Conservation (phyloP, 1,284 basidiomycete species). For the Tilletiaria anomala region DNA sequence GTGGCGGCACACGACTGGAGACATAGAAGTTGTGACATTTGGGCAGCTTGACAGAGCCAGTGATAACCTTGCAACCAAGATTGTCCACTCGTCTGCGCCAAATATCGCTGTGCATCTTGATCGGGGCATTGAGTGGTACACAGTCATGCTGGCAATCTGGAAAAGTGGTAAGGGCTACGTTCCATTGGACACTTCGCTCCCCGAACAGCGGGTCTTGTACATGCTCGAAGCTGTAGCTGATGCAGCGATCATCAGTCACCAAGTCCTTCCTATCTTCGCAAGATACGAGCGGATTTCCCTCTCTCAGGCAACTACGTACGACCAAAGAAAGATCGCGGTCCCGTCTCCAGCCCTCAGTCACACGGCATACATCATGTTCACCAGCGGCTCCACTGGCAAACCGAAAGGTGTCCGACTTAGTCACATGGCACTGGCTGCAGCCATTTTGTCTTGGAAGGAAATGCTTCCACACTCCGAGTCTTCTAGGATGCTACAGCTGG, state of each 20-base stretch:
- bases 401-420: slow-evolving; percentile 33
- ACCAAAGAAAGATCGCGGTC: no score
- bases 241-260: no score
- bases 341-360: no score
- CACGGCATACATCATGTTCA: slow-evolving; percentile 34
- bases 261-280: no score
- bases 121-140: slow-evolving; percentile 20
- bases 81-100: slow-evolving; percentile 5
- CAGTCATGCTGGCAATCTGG: slow-evolving; percentile 27
- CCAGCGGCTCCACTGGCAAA: slow-evolving; percentile 30
- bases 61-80: slow-evolving; percentile 10
- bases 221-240: no score
- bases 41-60: slow-evolving; percentile 18
- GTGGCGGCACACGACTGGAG: no score
- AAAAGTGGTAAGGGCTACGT: slow-evolving; percentile 30
- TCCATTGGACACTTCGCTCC: slow-evolving; percentile 31
- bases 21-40: slow-evolving; percentile 15
- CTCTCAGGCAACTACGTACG: no score
- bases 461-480: slow-evolving; percentile 20
- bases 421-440: slow-evolving; percentile 28
- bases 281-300: no score
- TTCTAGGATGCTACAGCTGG: slow-evolving; percentile 27
- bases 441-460: slow-evolving; percentile 27
- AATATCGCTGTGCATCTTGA: slow-evolving; percentile 24
- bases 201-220: slow-evolving; percentile 23